Evolutionary conservation across 1,284 basidiomycete genomes (phyloP).

Genomic region (Sporisorium iseilematis-ciliati): DNA sequence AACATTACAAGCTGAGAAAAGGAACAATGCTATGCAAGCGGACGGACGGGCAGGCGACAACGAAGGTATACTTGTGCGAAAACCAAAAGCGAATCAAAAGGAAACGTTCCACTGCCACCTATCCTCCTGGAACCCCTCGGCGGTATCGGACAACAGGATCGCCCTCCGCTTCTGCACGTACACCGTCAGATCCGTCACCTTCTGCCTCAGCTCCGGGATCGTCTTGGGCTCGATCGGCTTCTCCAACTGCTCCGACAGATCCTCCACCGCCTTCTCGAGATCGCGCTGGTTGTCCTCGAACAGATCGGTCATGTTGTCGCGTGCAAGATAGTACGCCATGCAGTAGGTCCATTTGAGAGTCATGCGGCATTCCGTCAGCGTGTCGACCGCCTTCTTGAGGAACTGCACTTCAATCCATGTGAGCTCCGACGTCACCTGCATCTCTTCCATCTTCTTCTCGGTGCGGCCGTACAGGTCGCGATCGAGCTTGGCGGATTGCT

Average conservation of each 20-base stretch:
- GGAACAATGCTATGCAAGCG: no score
- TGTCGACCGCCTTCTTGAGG: constrained; percentile 95
- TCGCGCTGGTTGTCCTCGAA: constrained; percentile 99
- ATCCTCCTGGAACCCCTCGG: constrained; percentile 87
- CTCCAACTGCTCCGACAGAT: constrained; percentile 91
- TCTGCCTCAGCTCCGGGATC: constrained; percentile 85
- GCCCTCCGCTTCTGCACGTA: constrained; percentile 96
- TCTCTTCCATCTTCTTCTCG: constrained; percentile 99
- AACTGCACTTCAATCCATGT: constrained; percentile 99
- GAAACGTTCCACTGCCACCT: constrained; percentile 72
- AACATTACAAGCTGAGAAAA: no score
- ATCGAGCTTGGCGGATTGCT: constrained; percentile 95
- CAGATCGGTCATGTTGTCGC: constrained; percentile 91
- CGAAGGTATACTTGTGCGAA: not conserved
- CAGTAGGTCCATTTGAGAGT: constrained; percentile 99
- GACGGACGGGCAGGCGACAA: not conserved
- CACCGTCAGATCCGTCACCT: constrained; percentile 83
- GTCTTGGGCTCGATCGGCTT: constrained; percentile 86
- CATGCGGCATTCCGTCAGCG: constrained; percentile 83
- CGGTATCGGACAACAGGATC: constrained; percentile 93
- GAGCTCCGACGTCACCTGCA: constrained; percentile 89
- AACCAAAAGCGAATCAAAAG: constrained; percentile 22
- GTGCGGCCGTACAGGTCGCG: constrained; percentile 91
- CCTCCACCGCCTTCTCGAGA: constrained; percentile 93
- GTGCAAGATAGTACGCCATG: constrained; percentile 94